Evolutionary conservation across 2,329 filamentous ascomycete species (phyloP).

Genomic region (Neonectria faginata): DNA sequence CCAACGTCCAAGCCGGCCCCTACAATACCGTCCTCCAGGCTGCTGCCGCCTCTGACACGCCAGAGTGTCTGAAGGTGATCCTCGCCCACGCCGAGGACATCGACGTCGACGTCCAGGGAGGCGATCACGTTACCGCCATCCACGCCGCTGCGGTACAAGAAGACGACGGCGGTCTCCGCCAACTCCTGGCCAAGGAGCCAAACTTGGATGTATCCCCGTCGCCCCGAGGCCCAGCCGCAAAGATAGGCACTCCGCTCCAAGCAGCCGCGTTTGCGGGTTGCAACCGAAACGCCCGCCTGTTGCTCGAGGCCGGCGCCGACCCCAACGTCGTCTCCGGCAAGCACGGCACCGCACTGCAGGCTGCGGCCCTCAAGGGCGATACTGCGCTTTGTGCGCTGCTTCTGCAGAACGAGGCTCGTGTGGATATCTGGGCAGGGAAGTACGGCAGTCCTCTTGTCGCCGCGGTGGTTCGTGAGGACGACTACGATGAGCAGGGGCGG

Average conservation of each 20-base stretch:
- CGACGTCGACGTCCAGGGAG: conserved; percentile 24
- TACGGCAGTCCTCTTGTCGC: conserved; percentile 29
- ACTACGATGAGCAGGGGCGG: conserved; percentile 7
- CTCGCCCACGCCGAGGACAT: conserved; percentile 20
- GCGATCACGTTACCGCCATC: conserved; percentile 16
- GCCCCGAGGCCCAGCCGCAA: not conserved
- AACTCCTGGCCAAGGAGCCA: conserved; percentile 14
- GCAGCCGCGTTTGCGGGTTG: conserved; percentile 24
- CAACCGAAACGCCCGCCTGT: conserved; percentile 29
- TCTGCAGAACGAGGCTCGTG: conserved; percentile 3
- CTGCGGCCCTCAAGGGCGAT: conserved; percentile 31
- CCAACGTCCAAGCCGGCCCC: conserved; percentile 13
- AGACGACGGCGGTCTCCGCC: conserved; percentile 26
- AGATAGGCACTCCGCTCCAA: conserved; percentile 24
- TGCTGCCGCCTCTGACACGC: conserved; percentile 21
- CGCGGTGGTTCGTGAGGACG: conserved; percentile 20
- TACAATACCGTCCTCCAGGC: conserved; percentile 25
- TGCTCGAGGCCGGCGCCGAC: conserved; percentile 28
- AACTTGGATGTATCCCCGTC: conserved; percentile 19
- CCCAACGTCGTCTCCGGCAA: conserved; percentile 26
- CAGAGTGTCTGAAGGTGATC: conserved; percentile 23
- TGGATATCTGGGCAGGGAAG: conserved; percentile 21
- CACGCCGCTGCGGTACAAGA: conserved; percentile 25
- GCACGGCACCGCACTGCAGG: conserved; percentile 25
- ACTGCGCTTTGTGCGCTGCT: conserved; percentile 17